Base-by-base conservation (phyloP, 2,329 filamentous ascomycete genomes). In the Colletotrichum neosansevieriae region DNA sequence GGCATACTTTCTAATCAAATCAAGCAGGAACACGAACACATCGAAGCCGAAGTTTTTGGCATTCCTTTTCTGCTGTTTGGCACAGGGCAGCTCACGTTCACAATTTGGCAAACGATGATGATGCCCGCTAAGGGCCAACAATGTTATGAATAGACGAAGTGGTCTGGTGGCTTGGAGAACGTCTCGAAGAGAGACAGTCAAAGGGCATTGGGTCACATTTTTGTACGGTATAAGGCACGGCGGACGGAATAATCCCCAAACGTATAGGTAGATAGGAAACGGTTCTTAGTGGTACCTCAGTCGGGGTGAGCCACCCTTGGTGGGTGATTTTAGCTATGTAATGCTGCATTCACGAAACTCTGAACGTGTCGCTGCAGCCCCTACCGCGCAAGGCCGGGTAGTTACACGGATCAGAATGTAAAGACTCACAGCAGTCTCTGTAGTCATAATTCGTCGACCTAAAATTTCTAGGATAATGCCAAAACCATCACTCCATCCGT, bases 151-250 rank as follows among this genome's bases (percentile, higher is more conserved):
- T 54, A 59, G 21, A 49, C 11, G 32, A 21, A 9, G 38, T 59
- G 54, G 53, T 59, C 44, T 65, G 65, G 54, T 36, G 60, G 54
- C 49, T 68, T 68, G 61, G 61, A 58, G 64, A 62, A 45, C 34
- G 54, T 44, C 54, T 68, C 36, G 47, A 45, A 49, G 44, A 54
- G 32, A 47, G 49, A 40, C 32, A 51, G n/a, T 58, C 38, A 32
- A 36, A 42, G 40, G 19, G 21, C 53, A 63, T 58, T 47, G 34
- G 29, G n/a, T 65, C 65, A 54, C 32, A 4, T 32, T 68, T 68
- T 64, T 68, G 65, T 68, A 68, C 53, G 40, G 65, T 65, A 56
- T 68, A 65, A 49, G 11, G 40, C 12, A n/a, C 63, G 45, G 40
- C n/a, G 34, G 15, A n/a, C 63, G 38, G 59, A 68, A 58, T 54